Conservation (phyloP, 345 rosid genomes). For the Acer yangbiense region DNA sequence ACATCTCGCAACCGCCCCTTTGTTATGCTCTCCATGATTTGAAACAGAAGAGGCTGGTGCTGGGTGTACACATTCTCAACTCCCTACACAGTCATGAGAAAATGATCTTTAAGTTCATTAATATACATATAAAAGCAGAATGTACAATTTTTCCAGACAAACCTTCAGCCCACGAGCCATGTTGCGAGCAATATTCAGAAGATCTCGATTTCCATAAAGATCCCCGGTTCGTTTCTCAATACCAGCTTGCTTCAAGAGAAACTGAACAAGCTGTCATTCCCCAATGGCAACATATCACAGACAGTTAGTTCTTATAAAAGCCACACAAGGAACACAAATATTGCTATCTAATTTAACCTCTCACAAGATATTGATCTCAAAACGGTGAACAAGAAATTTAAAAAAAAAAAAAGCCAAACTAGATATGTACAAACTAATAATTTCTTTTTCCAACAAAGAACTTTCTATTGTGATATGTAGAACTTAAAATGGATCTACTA, state of each 20-base stretch:
- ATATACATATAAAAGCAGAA: conserved; percentile 14
- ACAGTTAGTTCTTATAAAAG: conserved; percentile 3
- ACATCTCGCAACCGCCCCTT: conserved; percentile 93
- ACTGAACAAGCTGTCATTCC: conserved; percentile 82
- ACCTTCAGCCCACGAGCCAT: conserved; percentile 99
- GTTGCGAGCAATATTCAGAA: conserved; percentile 94
- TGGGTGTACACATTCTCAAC: conserved; percentile 98
- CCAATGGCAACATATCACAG: conserved; percentile 33
- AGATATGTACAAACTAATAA: background rate
- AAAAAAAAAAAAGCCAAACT: background rate
- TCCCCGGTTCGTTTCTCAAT: conserved; percentile 92
- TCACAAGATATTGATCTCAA: background rate
- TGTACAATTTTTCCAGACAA: conserved; percentile 18
- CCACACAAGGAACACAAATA: conserved; percentile 1
- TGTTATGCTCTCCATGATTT: conserved; percentile 88
- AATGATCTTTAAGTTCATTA: background rate
- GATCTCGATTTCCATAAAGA: conserved; percentile 92
- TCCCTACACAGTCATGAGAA: conserved; percentile 50
- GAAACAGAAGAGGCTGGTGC: conserved; percentile 95
- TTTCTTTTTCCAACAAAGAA: background rate
- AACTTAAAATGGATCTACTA: background rate
- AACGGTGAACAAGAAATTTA: background rate
- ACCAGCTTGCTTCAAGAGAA: conserved; percentile 96
- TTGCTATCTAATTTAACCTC: conserved; percentile 1
- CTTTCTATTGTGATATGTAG: conserved; percentile 8